These are phyloP conservation scores for Pyrenula massariospora DNA, from an alignment of 495 filamentous ascomycete species.

Conservation along the genomic window DNA sequence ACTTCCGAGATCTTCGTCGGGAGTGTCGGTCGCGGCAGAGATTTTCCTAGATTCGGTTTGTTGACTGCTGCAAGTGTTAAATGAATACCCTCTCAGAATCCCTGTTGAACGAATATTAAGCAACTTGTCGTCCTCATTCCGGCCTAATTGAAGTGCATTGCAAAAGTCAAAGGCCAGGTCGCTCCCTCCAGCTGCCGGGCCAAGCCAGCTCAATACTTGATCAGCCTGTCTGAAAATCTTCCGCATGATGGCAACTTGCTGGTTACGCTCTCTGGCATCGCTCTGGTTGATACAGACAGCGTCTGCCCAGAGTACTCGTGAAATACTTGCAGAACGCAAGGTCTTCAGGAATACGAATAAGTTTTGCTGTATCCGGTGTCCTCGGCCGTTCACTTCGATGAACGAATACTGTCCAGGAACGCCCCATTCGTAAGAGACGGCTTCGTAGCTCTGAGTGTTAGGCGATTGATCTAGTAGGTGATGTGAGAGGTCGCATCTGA, in stretches of 20 bases:
- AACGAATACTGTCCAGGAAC: neutral
- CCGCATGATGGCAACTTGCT: conserved; percentile 3
- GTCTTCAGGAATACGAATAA: neutral
- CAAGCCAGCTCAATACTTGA: conserved; percentile 14
- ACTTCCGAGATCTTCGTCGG: too few relatives aligned
- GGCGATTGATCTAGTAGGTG: neutral
- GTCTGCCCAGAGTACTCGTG: conserved; percentile 9
- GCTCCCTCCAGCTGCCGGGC: too few relatives aligned
- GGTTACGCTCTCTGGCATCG: conserved; percentile 1
- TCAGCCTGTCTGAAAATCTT: conserved; percentile 11
- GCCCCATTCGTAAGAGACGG: neutral
- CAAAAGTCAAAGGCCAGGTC: too few relatives aligned
- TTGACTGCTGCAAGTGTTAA: too few relatives aligned
- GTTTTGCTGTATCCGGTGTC: neutral
- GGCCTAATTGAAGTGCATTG: too few relatives aligned
- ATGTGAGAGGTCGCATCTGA: neutral
- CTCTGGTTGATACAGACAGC: conserved; percentile 1
- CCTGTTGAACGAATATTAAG: too few relatives aligned
- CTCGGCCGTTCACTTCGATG: neutral
- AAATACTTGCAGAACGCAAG: conserved; percentile 15
- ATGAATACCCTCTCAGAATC: too few relatives aligned
- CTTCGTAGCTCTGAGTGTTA: neutral
- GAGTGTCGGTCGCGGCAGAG: too few relatives aligned
- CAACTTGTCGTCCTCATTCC: too few relatives aligned
- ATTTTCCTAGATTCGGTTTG: too few relatives aligned